These are phyloP conservation scores for Plasmopara halstedii DNA, from an alignment of 352 stramenopile genomes.

Conservation along the genomic window DNA sequence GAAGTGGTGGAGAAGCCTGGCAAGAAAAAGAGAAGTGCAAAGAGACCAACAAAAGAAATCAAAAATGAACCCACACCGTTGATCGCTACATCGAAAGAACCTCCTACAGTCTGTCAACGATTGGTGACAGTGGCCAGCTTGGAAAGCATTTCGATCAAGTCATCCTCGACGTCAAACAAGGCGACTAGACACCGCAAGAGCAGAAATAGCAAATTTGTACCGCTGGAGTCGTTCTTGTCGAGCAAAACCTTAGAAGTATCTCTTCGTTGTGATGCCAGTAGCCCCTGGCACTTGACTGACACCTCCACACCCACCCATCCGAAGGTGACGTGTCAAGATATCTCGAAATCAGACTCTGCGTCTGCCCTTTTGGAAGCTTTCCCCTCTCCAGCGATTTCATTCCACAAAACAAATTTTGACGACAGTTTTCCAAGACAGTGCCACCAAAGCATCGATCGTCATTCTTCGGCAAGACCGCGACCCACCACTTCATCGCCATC, in stretches of 20 bases:
- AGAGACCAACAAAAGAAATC: slow-evolving; percentile 1
- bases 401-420: slow-evolving; percentile 27
- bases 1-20: not conserved
- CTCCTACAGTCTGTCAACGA: too few relatives aligned
- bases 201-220: slow-evolving; percentile 49
- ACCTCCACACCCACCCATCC: not conserved
- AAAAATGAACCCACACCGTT: not conserved
- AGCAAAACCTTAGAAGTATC: slow-evolving; percentile 3
- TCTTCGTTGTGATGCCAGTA: not conserved
- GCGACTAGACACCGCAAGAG: slow-evolving; percentile 12
- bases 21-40: slow-evolving; percentile 14
- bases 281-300: slow-evolving; percentile 10
- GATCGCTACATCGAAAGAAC: not conserved
- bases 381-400: slow-evolving; percentile 15
- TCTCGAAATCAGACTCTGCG: not conserved
- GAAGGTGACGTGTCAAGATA: not conserved
- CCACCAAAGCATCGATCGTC: slow-evolving; percentile 21
- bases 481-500: slow-evolving; percentile 16
- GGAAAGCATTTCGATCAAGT: not conserved
- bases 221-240: slow-evolving; percentile 40
- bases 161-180: slow-evolving; percentile 3
- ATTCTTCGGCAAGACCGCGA: slow-evolving; percentile 26
- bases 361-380: slow-evolving; percentile 11
- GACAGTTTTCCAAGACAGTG: slow-evolving; percentile 11
- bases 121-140: not conserved